Percentiles rank a stretch among this genome's conserved stretches.
These are phyloP conservation scores for Daldinia eschscholtzii DNA, from an alignment of 2,329 filamentous ascomycete species.

Conservation along the genomic window DNA sequence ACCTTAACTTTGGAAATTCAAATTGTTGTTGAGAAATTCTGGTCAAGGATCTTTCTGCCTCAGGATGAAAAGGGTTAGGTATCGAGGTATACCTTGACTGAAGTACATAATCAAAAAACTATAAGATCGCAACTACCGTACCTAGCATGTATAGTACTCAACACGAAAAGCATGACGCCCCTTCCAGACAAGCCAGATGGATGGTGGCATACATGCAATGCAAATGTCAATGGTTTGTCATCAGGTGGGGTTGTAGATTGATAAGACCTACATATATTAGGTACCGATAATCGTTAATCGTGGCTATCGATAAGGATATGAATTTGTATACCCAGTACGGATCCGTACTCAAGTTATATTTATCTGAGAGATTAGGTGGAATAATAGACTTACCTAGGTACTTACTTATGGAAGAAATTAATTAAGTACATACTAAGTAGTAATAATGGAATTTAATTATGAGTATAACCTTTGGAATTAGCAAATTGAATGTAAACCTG, in stretches of 20 bases:
- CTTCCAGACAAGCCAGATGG: neutral
- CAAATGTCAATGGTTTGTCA: neutral
- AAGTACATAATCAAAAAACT: too few relatives aligned
- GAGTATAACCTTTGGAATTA: neutral
- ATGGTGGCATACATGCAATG: neutral
- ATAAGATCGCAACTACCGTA: too few relatives aligned
- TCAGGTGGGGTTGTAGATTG: constrained; percentile 17
- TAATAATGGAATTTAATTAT: neutral
- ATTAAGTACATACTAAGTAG: neutral
- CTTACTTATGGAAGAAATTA: neutral
- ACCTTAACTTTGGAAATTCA: neutral
- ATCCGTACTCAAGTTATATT: neutral
- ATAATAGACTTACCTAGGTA: neutral
- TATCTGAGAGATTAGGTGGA: neutral
- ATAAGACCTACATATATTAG: neutral
- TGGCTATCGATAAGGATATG: constrained; percentile 7
- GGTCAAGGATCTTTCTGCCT: neutral
- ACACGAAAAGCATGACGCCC: too few relatives aligned
- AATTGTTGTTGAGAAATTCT: neutral
- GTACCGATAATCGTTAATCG: neutral
- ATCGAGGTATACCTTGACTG: too few relatives aligned
- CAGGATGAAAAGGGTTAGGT: too few relatives aligned
- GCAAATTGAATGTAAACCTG: too few relatives aligned
- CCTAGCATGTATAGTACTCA: too few relatives aligned
- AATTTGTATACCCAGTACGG: neutral